Percentiles rank a stretch among this genome's conserved stretches.
Evolutionary conservation across 805 yeast species (phyloP).

Genomic region (Candida nonsorbophila): DNA sequence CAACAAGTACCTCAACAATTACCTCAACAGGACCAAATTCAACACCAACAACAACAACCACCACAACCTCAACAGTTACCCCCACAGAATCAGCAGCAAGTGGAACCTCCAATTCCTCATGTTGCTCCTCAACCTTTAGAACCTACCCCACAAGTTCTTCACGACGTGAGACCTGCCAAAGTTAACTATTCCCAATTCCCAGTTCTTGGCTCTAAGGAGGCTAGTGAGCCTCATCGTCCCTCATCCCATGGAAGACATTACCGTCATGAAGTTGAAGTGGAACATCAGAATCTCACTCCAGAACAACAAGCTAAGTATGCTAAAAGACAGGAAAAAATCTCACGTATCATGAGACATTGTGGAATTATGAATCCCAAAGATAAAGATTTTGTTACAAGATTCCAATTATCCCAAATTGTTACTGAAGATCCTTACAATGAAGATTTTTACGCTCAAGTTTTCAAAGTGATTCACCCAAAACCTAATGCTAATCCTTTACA

Average conservation of each 20-base stretch:
- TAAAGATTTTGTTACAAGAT: slow-evolving; percentile 89
- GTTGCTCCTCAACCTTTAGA: not conserved
- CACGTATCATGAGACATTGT: slow-evolving; percentile 71
- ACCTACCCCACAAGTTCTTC: slow-evolving; percentile 2
- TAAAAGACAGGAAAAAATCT: slow-evolving; percentile 68
- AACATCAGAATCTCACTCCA: slow-evolving; percentile 45
- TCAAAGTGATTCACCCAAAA: slow-evolving; percentile 51
- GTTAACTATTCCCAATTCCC: slow-evolving; percentile 48
- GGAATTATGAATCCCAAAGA: slow-evolving; percentile 98
- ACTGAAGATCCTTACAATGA: slow-evolving; percentile 96
- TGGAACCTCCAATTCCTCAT: slow-evolving; percentile 2
- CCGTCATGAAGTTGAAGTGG: slow-evolving; percentile 15
- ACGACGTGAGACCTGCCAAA: slow-evolving; percentile 5
- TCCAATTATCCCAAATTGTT: slow-evolving; percentile 91
- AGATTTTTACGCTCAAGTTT: slow-evolving; percentile 93
- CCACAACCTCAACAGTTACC: not conserved
- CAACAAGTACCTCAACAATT: slow-evolving; percentile 7
- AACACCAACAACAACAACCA: slow-evolving; percentile 6
- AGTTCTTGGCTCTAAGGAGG: slow-evolving; percentile 45
- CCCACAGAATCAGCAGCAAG: slow-evolving; percentile 2
- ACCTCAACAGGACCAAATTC: slow-evolving; percentile 5
- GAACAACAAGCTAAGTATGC: slow-evolving; percentile 68
- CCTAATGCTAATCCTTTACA: slow-evolving; percentile 44
- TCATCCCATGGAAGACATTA: slow-evolving; percentile 5
- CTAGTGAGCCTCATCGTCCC: slow-evolving; percentile 13